phyloP scores from a whole-genome alignment of 116 monocot species.

The Zostera marina region DNA sequence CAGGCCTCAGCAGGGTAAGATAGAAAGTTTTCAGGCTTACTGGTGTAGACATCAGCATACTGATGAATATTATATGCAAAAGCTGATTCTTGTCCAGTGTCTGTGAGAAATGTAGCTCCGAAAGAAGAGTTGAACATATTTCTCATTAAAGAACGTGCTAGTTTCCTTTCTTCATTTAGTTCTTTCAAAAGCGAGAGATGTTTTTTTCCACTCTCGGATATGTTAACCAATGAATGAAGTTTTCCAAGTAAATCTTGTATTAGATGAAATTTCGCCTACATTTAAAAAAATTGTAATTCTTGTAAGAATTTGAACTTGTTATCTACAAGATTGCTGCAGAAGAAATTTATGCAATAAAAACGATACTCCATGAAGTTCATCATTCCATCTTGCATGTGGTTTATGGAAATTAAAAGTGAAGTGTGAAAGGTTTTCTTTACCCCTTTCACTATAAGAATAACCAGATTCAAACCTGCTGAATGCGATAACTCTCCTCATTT shows the following conservation, averaged over 20 bases:
- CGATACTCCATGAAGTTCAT: too few relatives aligned
- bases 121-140: constrained; percentile 68
- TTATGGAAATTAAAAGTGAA: too few relatives aligned
- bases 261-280: constrained; percentile 75
- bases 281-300: neutral
- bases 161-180: constrained; percentile 43
- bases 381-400: too few relatives aligned
- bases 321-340: too few relatives aligned
- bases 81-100: constrained; percentile 88
- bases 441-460: neutral
- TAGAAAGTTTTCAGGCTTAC: constrained; percentile 86
- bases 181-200: constrained; percentile 35
- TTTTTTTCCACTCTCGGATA: constrained; percentile 19
- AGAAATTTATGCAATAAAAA: too few relatives aligned
- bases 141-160: constrained; percentile 46
- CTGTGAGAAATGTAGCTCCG: constrained; percentile 81
- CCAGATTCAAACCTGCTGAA: constrained; percentile 49
- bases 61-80: constrained; percentile 94
- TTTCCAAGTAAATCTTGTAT: constrained; percentile 91
- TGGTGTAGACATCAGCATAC: constrained; percentile 91
- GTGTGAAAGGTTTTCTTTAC: too few relatives aligned
- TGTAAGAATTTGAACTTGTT: too few relatives aligned
- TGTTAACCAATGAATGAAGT: constrained; percentile 39
- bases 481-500: constrained; percentile 57
- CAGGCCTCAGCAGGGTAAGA: constrained; percentile 53